These are phyloP conservation scores for Citrus unshiu DNA, from an alignment of 345 rosid species.

Conservation along the genomic window DNA sequence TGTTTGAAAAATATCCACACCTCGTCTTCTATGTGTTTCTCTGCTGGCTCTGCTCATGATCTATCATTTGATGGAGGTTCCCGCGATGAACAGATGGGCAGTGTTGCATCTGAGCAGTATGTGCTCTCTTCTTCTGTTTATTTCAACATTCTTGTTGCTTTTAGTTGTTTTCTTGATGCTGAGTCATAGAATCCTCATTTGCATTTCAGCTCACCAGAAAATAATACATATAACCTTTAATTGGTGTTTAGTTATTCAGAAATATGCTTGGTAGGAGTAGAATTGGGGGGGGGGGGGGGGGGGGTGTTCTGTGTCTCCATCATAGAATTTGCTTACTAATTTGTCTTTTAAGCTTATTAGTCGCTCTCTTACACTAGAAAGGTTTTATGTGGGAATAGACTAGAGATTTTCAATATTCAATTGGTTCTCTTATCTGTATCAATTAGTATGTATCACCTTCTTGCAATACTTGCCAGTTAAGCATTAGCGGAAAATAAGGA, in stretches of 20 bases:
- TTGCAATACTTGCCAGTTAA: too few species aligned
- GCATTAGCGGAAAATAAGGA: too few species aligned
- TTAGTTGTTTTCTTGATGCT: not conserved
- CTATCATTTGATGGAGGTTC: conserved; percentile 55
- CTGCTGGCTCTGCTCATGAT: conserved; percentile 56
- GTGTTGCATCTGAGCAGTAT: conserved; percentile 41
- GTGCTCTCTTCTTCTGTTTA: conserved; percentile 26
- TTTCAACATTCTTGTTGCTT: not conserved
- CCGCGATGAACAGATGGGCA: conserved; percentile 36
- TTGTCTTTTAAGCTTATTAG: not conserved
- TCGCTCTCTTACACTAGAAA: not conserved
- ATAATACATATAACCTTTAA: too few species aligned
- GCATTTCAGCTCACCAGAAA: not conserved
- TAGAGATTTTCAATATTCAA: too few species aligned
- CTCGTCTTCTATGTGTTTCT: conserved; percentile 34
- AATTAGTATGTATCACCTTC: too few species aligned
- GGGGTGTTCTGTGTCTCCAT: not conserved
- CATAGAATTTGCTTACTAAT: not conserved
- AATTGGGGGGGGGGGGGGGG: too few species aligned
- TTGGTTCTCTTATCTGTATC: too few species aligned
- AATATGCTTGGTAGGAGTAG: not conserved
- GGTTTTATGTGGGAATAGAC: too few species aligned
- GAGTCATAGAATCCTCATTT: not conserved
- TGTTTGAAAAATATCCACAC: conserved; percentile 36
- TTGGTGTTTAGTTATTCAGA: not conserved